Evolutionary conservation across 2,329 filamentous ascomycete genomes (phyloP), one percentile per base, ranked within the genome.

Genomic region (Phialophora macrospora): DNA sequence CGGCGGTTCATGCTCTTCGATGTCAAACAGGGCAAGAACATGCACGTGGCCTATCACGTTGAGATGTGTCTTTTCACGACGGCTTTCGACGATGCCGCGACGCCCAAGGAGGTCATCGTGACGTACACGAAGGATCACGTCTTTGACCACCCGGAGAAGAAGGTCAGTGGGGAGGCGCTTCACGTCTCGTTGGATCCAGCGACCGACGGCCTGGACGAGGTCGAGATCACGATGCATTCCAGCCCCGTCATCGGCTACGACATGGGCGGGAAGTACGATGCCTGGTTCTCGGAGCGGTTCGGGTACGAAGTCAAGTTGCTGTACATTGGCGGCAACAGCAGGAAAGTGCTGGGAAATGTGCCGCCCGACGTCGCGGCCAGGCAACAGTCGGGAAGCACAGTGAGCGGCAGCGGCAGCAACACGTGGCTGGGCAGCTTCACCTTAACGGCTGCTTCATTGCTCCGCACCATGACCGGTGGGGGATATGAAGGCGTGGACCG

Each of bases 1-100:
- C 85, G 90, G 9, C 81, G 82, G 38, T 92, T 91, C 77, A 90
- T 92, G 85, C 83, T 92, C 3, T 83, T 87, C 67, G 84, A 84
- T 70, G 79, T 85, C 68, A 73, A 79, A 22, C 65, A 72, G 5
- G 71, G 71, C n/a, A 77, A 80, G 67, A 87, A 88, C 72, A 83
- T 92, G 76, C 86, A 89, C 73, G 79, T 91, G 34, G 76, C 82
- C 0, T 67, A 79, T 30, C 83, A 85, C 63, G 83, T 87, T 0
- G 80, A 85, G 63, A 88, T 90, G 78, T 82, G 83, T 14, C 82
- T 91, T 3, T 92, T 92, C 73, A 76, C 81, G 24, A 88, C 88
- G 62, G 72, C 71, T 66, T 71, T 62, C 73, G 55, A 70, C 28
- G 63, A 72, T 2, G 62, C 17, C 22, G 4, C 41, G 24, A 69